phyloP scores from a whole-genome alignment of 768 basidiomycete genomes.

The Trametes punicea region DNA sequence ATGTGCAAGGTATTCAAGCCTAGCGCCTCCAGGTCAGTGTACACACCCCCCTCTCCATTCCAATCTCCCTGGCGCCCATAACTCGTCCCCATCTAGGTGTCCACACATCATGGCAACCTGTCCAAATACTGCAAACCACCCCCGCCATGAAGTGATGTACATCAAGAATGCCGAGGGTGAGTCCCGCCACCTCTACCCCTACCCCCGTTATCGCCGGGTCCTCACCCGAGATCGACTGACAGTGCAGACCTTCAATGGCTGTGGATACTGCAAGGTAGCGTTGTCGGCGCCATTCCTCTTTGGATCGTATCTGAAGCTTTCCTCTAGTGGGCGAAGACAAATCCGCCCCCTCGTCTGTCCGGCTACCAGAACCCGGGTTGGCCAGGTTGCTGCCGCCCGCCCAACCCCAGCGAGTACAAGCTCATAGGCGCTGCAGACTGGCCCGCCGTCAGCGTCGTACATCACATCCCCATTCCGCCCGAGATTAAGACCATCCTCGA shows the following conservation, averaged over 20 bases:
- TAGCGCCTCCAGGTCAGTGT: conserved; percentile 51
- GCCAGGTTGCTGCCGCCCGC: conserved; percentile 89
- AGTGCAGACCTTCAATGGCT: conserved; percentile 83
- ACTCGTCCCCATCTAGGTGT: conserved; percentile 46
- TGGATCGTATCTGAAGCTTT: conserved; percentile 20
- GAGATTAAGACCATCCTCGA: conserved; percentile 71
- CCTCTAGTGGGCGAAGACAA: conserved; percentile 66
- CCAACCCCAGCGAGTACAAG: conserved; percentile 53
- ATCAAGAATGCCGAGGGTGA: conserved; percentile 87
- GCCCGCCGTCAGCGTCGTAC: conserved; percentile 73
- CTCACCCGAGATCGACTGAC: conserved; percentile 18
- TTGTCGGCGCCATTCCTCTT: conserved; percentile 19
- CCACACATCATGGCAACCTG: conserved; percentile 75
- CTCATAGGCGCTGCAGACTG: conserved; percentile 73
- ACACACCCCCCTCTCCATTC: conserved; percentile 12
- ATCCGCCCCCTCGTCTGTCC: conserved; percentile 50
- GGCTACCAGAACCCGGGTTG: conserved; percentile 73
- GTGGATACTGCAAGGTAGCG: conserved; percentile 86
- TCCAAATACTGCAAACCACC: conserved; percentile 69
- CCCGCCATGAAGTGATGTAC: conserved; percentile 72
- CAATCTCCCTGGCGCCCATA: conserved; percentile 26
- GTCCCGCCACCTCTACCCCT: conserved; percentile 26
- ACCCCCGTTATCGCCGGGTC: conserved; percentile 18
- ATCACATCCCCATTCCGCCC: conserved; percentile 68
- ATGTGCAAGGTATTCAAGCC: conserved; percentile 83